phyloP scores from a whole-genome alignment of 2,329 filamentous ascomycete species.

The Diaporthe destruens region DNA sequence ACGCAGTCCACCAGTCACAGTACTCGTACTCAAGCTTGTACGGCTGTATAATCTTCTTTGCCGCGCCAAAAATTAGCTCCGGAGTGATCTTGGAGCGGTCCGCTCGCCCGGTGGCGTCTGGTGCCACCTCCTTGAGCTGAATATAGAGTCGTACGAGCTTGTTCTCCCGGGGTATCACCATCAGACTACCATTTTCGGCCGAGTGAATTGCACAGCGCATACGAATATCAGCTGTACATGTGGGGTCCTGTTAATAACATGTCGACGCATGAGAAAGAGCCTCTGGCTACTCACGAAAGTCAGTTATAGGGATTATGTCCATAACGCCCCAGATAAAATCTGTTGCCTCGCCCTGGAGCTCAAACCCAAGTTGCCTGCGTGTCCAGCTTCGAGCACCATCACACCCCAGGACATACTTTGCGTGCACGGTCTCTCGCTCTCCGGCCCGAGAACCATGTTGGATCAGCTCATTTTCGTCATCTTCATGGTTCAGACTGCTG shows the following conservation, averaged over 20 bases:
- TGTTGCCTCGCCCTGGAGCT: conserved; percentile 47
- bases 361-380: conserved; percentile 63
- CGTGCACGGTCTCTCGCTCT: conserved; percentile 59
- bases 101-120: conserved; percentile 60
- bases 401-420: conserved; percentile 76
- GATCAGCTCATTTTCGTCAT: conserved; percentile 54
- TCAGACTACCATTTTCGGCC: conserved; percentile 46
- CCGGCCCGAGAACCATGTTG: conserved; percentile 49
- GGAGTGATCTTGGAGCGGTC: conserved; percentile 74
- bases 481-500: conserved; percentile 64
- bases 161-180: conserved; percentile 50
- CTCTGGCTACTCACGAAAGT: conserved; percentile 48
- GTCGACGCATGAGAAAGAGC: conserved; percentile 59
- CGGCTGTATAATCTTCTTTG: conserved; percentile 73
- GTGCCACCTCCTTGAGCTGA: conserved; percentile 65
- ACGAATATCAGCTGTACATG: conserved; percentile 45
- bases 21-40: conserved; percentile 75
- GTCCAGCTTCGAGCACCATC: conserved; percentile 79
- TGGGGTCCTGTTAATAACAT: conserved; percentile 63
- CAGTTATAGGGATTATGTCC: conserved; percentile 49
- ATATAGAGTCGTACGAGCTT: conserved; percentile 75
- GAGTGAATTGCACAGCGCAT: conserved; percentile 49
- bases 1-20: conserved; percentile 76
- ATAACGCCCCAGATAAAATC: conserved; percentile 48
- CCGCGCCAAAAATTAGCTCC: conserved; percentile 71